Conservation (phyloP, 2,329 filamentous ascomycete species). For the Microsporum ferrugineum region DNA sequence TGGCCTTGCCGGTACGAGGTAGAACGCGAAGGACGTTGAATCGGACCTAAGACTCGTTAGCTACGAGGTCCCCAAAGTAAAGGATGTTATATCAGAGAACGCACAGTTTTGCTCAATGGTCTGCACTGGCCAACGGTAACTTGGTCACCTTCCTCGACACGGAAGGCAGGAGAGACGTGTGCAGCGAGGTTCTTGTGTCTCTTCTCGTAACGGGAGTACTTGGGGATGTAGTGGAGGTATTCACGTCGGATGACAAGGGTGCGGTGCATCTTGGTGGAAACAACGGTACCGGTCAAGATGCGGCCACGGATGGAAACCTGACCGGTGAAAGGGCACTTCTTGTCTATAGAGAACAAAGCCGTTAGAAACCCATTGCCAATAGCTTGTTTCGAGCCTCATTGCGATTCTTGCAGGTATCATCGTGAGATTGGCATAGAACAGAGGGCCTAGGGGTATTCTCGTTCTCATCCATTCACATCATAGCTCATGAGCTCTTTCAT, state of each 20-base stretch:
- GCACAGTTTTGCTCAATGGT: conserved; percentile 98
- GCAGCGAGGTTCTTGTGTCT: conserved; percentile 99
- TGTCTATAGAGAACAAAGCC: conserved; percentile 54
- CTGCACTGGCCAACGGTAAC: conserved; percentile 99
- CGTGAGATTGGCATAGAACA: neutral
- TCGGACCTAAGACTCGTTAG: conserved; percentile 54
- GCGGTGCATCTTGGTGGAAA: conserved; percentile 99
- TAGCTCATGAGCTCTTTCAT: neutral
- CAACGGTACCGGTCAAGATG: conserved; percentile 98
- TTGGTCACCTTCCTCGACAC: conserved; percentile 99
- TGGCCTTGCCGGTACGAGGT: conserved; percentile 89
- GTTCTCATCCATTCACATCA: neutral
- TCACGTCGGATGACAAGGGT: conserved; percentile 98
- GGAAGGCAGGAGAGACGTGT: conserved; percentile 98
- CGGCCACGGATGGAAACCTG: conserved; percentile 98
- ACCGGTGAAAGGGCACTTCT: conserved; percentile 99
- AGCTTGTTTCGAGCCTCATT: neutral
- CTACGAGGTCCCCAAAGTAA: neutral
- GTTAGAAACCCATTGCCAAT: neutral
- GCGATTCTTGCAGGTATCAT: neutral
- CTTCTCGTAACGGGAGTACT: conserved; percentile 99
- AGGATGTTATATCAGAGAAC: conserved; percentile 31
- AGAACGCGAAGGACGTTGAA: conserved; percentile 99
- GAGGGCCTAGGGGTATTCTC: neutral
- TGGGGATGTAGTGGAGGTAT: conserved; percentile 99